Base-by-base conservation (phyloP, 495 filamentous ascomycete genomes). In the Penicillium mononematosum region DNA sequence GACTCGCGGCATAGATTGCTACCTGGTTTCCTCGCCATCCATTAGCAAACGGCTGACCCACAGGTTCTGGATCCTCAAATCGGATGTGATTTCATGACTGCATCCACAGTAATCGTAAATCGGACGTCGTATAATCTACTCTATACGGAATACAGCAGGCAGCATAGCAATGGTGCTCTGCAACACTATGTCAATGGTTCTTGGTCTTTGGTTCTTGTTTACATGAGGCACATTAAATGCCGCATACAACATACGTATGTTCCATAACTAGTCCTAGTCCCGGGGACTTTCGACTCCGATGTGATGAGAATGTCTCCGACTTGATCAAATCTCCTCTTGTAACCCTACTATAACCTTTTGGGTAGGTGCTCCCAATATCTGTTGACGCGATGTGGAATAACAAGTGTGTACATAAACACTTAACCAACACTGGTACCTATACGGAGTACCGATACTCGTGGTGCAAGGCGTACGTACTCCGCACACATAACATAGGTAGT, bases 281-380 rank as follows among this genome's bases (percentile, higher is more conserved):
- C 36, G 36, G 36, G 7, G n/a, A 39, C 36, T 17, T 48, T 19
- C 2, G 29, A 6, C 45, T 12, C 44, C 44, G 44, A 46, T 29
- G 27, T 48, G 45, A 48, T 32, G 16, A 11, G 29, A 32, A 48
- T 48, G 45, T 48, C 45, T 48, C 45, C 29, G 29, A 11, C 45
- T 19, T 6, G 3, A 17, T 10, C 45, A 20, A 48, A 48, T 32
- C n/a, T 10, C 24, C 10, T 11, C 11, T 31, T 47, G 45, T 32
- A 20, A 48, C 45, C 2, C 12, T 29, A 20, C 45, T 32, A 48
- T 48, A 8, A 32, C 45, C 1, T 2, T 48, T 48, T 48, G 16
- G 5, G 45, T 20, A 32, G 31, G 31, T 14, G 31, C 11, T 34
- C 29, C 29, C n/a, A 19, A 38, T 36, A 14, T 36, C 34, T 7